Evolutionary conservation across 192 early-diverging fungal genomes (phyloP).

Genomic region (Entophlyctis luteolus): DNA sequence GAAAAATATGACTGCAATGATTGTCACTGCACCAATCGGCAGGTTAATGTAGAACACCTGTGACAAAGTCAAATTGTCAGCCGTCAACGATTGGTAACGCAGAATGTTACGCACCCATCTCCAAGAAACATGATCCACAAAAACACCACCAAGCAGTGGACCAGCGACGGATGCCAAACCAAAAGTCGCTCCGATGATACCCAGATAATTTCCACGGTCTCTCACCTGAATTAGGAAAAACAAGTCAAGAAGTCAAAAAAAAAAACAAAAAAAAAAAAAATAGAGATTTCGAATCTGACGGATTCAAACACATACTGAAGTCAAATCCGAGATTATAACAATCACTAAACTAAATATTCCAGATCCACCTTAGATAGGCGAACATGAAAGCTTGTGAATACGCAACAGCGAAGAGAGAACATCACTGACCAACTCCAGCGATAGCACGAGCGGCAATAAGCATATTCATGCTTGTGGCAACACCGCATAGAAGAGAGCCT

Average conservation of each 20-base stretch:
- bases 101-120: constrained; percentile 18
- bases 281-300: neutral
- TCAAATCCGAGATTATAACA: constrained; percentile 80
- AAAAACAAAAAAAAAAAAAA: neutral
- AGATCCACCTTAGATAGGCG: constrained; percentile 55
- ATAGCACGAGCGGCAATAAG: constrained; percentile 71
- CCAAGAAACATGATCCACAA: constrained; percentile 59
- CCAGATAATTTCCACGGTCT: constrained; percentile 75
- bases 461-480: constrained; percentile 50
- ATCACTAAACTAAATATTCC: constrained; percentile 76
- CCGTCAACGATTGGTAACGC: constrained; percentile 37
- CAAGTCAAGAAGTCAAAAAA: neutral
- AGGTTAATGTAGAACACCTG: constrained; percentile 75
- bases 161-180: constrained; percentile 73
- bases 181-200: constrained; percentile 69
- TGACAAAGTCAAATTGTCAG: constrained; percentile 39
- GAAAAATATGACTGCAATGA: constrained; percentile 51
- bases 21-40: constrained; percentile 67
- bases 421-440: constrained; percentile 65
- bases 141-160: constrained; percentile 81
- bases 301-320: constrained; percentile 23
- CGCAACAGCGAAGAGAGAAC: neutral
- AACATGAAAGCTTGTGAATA: neutral
- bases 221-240: neutral
- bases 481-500: constrained; percentile 76